Base-by-base conservation (phyloP, 2,329 filamentous ascomycete species). In the Arachnomyces sp. region DNA sequence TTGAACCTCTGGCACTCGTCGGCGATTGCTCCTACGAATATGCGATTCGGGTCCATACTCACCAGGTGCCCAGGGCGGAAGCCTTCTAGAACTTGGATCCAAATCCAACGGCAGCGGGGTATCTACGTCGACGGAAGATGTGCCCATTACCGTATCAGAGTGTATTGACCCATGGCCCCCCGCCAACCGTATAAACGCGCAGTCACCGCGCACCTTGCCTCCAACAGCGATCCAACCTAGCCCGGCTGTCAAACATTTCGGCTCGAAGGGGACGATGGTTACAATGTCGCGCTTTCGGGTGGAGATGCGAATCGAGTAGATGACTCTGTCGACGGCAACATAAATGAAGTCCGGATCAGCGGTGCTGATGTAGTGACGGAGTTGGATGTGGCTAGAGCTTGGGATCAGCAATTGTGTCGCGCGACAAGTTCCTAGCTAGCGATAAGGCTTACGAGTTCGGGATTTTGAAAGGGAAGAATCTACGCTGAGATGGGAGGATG, bases 171-270 rank as follows among this genome's bases (percentile, higher is more conserved):
- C 55, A 41, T 46, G 45, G 35, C 11, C 9, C 7, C 15, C 33
- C 20, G 15, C 11, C 8, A 17, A 17, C 33, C 15, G 34, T 25
- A 94, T 82, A 40, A 87, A 81, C 20, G 84, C 81, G 57, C 94
- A 94, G 57, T 93, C 83, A 42, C 92, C 92, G 49, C 79, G 78
- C 53, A 94, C 83, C 43, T 74, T 72, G 31, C 90, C 90, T 34
- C 90, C 92, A 34, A 89, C 85, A 53, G 86, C 94, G 29, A 96
- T 74, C 82, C 86, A 96, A 38, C 88, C 88, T 53, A 84, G 77
- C 39, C 80, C 82, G 6, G 86, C 84, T n/a, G 86, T 83, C 5
- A 95, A 76, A 61, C 90, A 96, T 65, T 85, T 77, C n/a, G 89
- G 75, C 43, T 77, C 72, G 37, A 81, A 92, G 49, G 72, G 79